Conservation (phyloP, 305 asterid species). For the Rubia tinctorum region DNA sequence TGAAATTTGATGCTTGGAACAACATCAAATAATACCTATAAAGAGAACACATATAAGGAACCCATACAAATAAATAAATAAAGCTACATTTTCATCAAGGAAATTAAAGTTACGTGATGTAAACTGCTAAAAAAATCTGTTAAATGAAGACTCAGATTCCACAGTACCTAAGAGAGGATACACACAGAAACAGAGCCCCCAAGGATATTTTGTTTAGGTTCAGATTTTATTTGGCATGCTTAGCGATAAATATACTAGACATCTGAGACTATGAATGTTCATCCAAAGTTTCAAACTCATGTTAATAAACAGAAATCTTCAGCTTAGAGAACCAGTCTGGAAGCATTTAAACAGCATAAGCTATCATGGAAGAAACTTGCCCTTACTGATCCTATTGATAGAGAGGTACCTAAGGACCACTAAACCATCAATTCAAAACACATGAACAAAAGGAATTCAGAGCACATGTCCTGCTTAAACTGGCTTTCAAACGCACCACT, state of each 20-base stretch:
- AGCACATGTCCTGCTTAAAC: background rate
- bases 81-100: background rate
- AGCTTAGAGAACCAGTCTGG: background rate
- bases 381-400: no score
- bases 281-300: background rate
- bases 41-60: slow-evolving; percentile 18
- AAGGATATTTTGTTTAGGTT: background rate
- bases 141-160: background rate
- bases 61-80: background rate
- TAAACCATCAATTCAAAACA: background rate
- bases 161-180: background rate
- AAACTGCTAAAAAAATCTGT: background rate
- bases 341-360: background rate
- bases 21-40: slow-evolving; percentile 89
- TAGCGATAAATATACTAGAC: background rate
- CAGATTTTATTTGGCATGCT: background rate
- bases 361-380: no score
- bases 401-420: background rate
- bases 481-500: slow-evolving; percentile 7
- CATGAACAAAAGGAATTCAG: background rate
- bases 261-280: background rate
- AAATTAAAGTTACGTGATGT: background rate
- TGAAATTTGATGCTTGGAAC: slow-evolving; percentile 91
- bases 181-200: background rate
- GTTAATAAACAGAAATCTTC: background rate